Conservation (phyloP, 202 grass and related monocot genomes). For the Musa balbisiana region DNA sequence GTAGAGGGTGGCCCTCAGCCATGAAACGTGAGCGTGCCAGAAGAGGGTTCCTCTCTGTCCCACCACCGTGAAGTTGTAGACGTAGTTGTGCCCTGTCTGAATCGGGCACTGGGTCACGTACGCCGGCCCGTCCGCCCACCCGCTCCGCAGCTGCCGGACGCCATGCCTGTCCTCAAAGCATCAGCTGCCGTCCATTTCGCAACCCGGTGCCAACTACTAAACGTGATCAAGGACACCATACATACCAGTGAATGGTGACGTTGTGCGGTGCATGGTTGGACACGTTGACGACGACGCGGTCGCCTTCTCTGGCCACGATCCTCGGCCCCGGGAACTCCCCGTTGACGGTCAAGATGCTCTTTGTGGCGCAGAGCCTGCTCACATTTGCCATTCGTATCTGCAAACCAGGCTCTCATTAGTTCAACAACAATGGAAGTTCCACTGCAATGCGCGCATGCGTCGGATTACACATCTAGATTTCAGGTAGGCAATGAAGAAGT, state of each 20-base stretch:
- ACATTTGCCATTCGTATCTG: constrained; percentile 67
- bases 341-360: constrained; percentile 74
- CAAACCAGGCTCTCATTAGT: neutral
- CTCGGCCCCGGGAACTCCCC: constrained; percentile 68
- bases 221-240: too few species aligned
- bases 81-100: constrained; percentile 40
- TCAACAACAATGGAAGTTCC: too few species aligned
- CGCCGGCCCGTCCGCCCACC: constrained; percentile 51
- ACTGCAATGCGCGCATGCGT: too few species aligned
- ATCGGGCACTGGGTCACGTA: constrained; percentile 72
- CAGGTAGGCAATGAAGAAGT: neutral
- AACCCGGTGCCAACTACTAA: too few species aligned
- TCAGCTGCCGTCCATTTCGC: too few species aligned
- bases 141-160: constrained; percentile 45
- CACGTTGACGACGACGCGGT: too few species aligned
- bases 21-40: constrained; percentile 79
- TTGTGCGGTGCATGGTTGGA: constrained; percentile 55
- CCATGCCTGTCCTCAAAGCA: constrained; percentile 37
- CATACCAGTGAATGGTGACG: constrained; percentile 72
- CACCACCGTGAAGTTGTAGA: constrained; percentile 45
- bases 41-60: constrained; percentile 68
- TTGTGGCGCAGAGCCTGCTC: constrained; percentile 66
- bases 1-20: constrained; percentile 57
- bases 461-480: neutral
- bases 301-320: constrained; percentile 30